Evolutionary conservation across 139 green algal species (phyloP), one percentile per base, ranked within the genome.

Genomic region (Micractinium conductrix): DNA sequence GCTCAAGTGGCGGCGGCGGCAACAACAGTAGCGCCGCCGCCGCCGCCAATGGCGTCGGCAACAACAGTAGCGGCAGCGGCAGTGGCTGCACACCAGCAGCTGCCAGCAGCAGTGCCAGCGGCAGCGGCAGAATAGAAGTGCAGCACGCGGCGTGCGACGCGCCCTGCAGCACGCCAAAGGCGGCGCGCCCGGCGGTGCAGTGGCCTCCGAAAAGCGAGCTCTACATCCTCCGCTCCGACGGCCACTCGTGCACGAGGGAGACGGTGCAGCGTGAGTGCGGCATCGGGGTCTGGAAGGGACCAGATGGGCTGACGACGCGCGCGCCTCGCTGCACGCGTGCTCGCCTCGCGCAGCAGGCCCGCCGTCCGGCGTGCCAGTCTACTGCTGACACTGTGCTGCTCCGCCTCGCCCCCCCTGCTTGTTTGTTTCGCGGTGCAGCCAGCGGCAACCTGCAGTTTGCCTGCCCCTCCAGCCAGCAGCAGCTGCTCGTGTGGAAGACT

Each of bases 401-500:
- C 53, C 67, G 33, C 62, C 74, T 37, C 4, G 16, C 44, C 19
- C 21, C 42, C 35, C 50, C 45, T 42, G 22, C 1, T 48, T 67
- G n/a, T n/a, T n/a, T n/a, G n/a, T n/a, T n/a, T n/a, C n/a, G n/a
- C n/a, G n/a, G 12, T 86, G 79, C 89, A 96, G 93, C 92, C 71
- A 92, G 74, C 40, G 92, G 91, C 53, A 95, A 92, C 55, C 88
- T 99, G 22, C 89, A 92, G 38, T 98, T 99, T 85, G 92, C 94
- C 0, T 93, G 96, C 80, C 95, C 97, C 43, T 95, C 85, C 90
- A 98, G 95, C 8, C 96, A 99, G 89, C 97, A 99, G 87, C 94
- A 99, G 74, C 89, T 99, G 62, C 92, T 99, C 19, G 94, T 99
- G 44, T 99, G 97, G 97, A 93, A 96, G 76, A 87, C 92, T 1